phyloP scores from a whole-genome alignment of 75 land plant genomes.

The Azolla pinnata region DNA sequence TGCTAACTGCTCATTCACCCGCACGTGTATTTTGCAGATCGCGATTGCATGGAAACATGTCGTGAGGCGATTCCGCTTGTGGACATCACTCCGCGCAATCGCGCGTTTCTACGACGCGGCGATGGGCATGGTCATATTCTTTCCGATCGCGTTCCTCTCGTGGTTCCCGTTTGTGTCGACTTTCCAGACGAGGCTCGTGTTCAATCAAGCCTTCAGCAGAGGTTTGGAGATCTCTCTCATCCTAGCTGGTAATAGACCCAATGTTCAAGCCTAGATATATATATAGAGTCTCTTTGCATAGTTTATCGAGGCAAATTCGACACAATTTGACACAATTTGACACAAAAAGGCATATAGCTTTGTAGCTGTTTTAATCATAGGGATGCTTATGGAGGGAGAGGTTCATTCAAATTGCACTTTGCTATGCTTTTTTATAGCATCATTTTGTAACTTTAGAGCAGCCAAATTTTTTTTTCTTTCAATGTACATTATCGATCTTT shows the following conservation, averaged over 20 bases:
- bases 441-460: too few relatives aligned
- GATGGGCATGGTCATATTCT: constrained; percentile 87
- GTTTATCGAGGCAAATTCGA: too few relatives aligned
- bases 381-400: too few relatives aligned
- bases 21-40: constrained; percentile 33
- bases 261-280: too few relatives aligned
- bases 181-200: constrained; percentile 84
- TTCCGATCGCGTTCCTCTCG: constrained; percentile 79
- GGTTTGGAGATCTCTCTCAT: constrained; percentile 93
- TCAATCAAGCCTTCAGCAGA: constrained; percentile 93
- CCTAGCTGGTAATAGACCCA: constrained; percentile 90
- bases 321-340: too few relatives aligned
- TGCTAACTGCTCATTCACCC: not conserved
- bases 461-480: too few relatives aligned
- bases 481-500: too few relatives aligned
- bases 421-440: too few relatives aligned
- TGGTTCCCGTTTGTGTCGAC: constrained; percentile 96
- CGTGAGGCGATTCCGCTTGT: constrained; percentile 50
- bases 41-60: constrained; percentile 77
- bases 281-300: too few relatives aligned
- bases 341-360: too few relatives aligned
- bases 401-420: too few relatives aligned
- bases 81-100: constrained; percentile 72
- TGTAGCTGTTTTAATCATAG: too few relatives aligned
- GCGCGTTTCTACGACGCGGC: constrained; percentile 85